These are phyloP conservation scores for Mycosphaerella sp. DNA, from an alignment of 2,329 filamentous ascomycete species.

Conservation along the genomic window DNA sequence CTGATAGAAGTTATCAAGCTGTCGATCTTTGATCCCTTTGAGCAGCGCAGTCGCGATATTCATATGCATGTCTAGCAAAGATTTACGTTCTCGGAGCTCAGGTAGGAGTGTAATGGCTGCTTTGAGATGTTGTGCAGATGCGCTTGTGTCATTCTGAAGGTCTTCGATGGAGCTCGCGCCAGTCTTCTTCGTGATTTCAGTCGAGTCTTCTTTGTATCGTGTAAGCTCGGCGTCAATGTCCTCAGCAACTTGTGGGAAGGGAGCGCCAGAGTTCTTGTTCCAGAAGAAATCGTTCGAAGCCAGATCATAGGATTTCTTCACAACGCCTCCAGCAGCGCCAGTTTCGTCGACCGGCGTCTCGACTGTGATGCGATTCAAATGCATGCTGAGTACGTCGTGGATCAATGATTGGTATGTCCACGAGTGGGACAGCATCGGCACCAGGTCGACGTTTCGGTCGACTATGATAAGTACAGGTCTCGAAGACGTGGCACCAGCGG, in stretches of 20 bases:
- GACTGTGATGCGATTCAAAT: conserved; percentile 89
- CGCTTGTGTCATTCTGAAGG: conserved; percentile 78
- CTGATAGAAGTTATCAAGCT: conserved; percentile 94
- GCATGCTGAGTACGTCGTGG: conserved; percentile 69
- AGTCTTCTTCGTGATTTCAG: conserved; percentile 90
- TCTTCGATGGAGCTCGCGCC: conserved; percentile 90
- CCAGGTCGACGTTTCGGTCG: conserved; percentile 89
- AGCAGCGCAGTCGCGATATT: conserved; percentile 79
- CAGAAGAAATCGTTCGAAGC: conserved; percentile 93
- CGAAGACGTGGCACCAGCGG: conserved; percentile 61
- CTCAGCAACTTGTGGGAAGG: conserved; percentile 93
- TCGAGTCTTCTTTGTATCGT: conserved; percentile 91
- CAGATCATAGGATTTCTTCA: conserved; percentile 85
- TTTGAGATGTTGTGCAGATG: conserved; percentile 90
- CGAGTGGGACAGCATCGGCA: conserved; percentile 98
- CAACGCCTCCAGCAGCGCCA: conserved; percentile 65
- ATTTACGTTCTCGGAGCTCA: conserved; percentile 86
- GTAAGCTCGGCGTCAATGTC: conserved; percentile 91
- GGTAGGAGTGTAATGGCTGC: conserved; percentile 89
- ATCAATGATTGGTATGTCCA: conserved; percentile 86
- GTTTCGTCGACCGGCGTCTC: conserved; percentile 74
- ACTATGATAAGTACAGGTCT: conserved; percentile 88
- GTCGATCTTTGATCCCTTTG: conserved; percentile 85
- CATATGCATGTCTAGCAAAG: conserved; percentile 97
- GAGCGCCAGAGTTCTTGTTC: conserved; percentile 81